Base-by-base conservation (phyloP, 2,329 filamentous ascomycete species). In the Aspergillus brunneoviolaceus region DNA sequence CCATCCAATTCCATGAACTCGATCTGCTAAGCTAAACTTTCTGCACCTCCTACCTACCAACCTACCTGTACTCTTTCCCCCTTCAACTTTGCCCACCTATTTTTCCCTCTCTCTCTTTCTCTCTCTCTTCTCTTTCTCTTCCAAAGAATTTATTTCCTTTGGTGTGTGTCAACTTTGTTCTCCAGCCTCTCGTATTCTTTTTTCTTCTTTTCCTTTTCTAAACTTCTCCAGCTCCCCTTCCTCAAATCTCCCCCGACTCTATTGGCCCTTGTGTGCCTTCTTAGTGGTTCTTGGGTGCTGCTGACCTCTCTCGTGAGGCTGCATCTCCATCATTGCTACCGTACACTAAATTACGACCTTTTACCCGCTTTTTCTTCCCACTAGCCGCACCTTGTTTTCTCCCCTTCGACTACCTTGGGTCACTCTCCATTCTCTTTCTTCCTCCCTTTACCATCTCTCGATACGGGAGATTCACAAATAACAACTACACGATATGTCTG, bases 401-500 rank as follows among this genome's bases (percentile, higher is more conserved):
- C 67, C 62, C 68, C 64, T 67, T 66, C 67, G 63, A 66, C 65
- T 65, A 64, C 64, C 62, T 64, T 67, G 62, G 67, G 63, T 64
- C 63, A 48, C 57, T 63, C 66, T 68, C 67, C 60, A 67, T 58
- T 65, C 63, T 60, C 70, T 63, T 63, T 68, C 63, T 48, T 60
- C 67, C 39, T 45, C 39, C 39, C 39, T 45, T 45, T 14, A 45
- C 39, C 16, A 63, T 67, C 63, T 63, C 65, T 66, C 65, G 70
- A 65, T 67, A 63, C 66, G 63, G 62, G 65, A 67, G 65, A 65
- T 60, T 55, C 60, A 64, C 61, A 65, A 64, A 65, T 65, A 72
- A 74, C 60, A 65, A 76, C 73, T 62, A 61, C 80, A 78, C 76
- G 80, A 77, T 82, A 98, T 98, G 95, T 96, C 95, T 85, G 94